Evolutionary conservation across 768 basidiomycete species (phyloP), one percentile per base, ranked within the genome.

Genomic region (Termitomyces sp.): DNA sequence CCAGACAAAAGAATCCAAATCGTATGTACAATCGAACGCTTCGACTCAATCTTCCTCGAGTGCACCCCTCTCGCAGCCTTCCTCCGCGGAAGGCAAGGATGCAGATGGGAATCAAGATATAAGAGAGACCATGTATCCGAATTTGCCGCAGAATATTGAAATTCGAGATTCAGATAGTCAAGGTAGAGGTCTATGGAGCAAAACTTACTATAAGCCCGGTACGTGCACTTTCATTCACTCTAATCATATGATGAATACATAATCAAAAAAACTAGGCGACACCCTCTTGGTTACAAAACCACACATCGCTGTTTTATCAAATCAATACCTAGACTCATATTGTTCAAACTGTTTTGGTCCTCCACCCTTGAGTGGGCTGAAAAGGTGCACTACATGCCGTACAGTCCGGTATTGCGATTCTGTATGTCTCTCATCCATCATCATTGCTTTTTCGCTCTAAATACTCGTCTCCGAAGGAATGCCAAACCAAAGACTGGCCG

Each of bases 311-410:
- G 84, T 82, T 0, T 77, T 95, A 14, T 90, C 91, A 0, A 86
- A 78, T 38, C 69, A 73, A 20, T 76, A 83, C 61, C 73, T 97
- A 10, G 72, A 78, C 13, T 71, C 73, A 1, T 77, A 86, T 66
- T 97, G 94, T 64, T 88, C 90, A 1, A 77, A 76, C 6, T 97
- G 94, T 64, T 77, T 79, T 43, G 73, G 72, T 0, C 65, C 75
- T 1, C 69, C 78, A 13, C 61, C 70, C 1, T 30, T 70, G 0
- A 57, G 66, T 20, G 69, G 73, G 0, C 66, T 94, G 57, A 86
- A 83, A 66, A 76, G 90, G 50, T 98, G 96, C 69, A 82, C 87
- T 0, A 77, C 75, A 6, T 98, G 96, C 68, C 81, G 80, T 50
- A 71, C 74, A 0, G 66, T 91, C 1, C 78, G 82, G 65, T 98